These are phyloP conservation scores for Castanopsis chinensis DNA, from an alignment of 306 rosid genomes.

Conservation along the genomic window DNA sequence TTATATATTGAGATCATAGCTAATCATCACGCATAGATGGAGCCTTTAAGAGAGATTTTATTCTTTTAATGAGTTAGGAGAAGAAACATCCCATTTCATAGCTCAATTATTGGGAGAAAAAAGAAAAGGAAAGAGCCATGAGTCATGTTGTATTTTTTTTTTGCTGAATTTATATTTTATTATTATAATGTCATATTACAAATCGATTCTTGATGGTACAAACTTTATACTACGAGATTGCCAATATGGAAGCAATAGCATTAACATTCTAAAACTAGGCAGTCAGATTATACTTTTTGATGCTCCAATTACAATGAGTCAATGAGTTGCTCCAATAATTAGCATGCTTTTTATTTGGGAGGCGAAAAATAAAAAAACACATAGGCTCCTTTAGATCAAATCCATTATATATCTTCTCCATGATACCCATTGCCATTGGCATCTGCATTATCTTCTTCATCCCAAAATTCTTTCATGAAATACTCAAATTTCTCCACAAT, in stretches of 20 bases:
- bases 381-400: background rate
- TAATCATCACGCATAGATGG: too few species aligned
- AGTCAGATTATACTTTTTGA: background rate
- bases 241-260: background rate
- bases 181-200: too few species aligned
- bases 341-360: constrained; percentile 2
- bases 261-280: background rate
- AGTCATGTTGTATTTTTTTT: too few species aligned
- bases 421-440: constrained; percentile 31
- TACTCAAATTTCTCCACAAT: constrained; percentile 44
- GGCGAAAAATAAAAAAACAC: background rate
- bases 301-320: background rate
- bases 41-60: too few species aligned
- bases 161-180: too few species aligned
- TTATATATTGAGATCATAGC: background rate
- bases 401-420: constrained; percentile 20
- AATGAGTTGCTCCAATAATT: background rate
- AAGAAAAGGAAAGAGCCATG: too few species aligned
- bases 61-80: too few species aligned
- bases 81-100: too few species aligned
- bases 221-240: background rate
- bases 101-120: too few species aligned
- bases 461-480: constrained; percentile 41
- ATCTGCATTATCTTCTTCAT: constrained; percentile 13
- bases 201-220: too few species aligned